Percentiles rank a stretch among this genome's conserved stretches.
These are phyloP conservation scores for Tetrapyrgos nigripes DNA, from an alignment of 1,284 basidiomycete genomes.

Conservation along the genomic window DNA sequence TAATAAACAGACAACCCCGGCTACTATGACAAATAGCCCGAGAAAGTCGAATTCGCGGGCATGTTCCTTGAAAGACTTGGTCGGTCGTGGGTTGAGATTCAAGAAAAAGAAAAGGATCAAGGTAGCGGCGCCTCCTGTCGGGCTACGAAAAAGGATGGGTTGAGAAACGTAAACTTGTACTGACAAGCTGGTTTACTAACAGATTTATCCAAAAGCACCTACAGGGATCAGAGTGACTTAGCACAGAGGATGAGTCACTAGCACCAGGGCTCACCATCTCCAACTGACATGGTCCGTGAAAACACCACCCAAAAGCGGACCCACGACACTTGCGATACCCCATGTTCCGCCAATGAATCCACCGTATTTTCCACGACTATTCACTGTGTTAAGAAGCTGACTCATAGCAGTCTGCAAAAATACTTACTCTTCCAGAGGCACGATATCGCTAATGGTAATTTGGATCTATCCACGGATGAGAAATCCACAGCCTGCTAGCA, in stretches of 20 bases:
- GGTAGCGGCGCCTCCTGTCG: conserved; percentile 79
- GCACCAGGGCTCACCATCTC: conserved; percentile 61
- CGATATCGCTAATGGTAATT: conserved; percentile 84
- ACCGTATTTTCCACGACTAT: conserved; percentile 76
- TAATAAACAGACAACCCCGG: conserved; percentile 77
- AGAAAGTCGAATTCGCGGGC: conserved; percentile 77
- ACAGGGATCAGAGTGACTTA: conserved; percentile 10
- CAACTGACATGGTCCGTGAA: conserved; percentile 77
- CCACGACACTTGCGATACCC: conserved; percentile 81
- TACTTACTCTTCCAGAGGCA: conserved; percentile 75
- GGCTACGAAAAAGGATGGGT: conserved; percentile 46
- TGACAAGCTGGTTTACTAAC: conserved; percentile 40
- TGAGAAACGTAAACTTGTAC: conserved; percentile 4
- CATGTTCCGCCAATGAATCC: conserved; percentile 81
- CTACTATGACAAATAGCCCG: conserved; percentile 75
- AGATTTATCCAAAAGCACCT: conserved; percentile 82
- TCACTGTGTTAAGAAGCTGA: not conserved
- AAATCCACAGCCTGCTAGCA: not conserved
- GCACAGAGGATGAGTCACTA: conserved; percentile 2
- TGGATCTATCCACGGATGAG: conserved; percentile 44
- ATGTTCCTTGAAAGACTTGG: conserved; percentile 63
- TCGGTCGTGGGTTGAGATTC: conserved; percentile 79
- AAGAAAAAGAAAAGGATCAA: conserved; percentile 80
- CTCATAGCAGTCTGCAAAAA: not conserved
- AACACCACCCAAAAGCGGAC: conserved; percentile 78